phyloP scores from a whole-genome alignment of 805 yeast species.

The Blastobotrys chiropterorum region DNA sequence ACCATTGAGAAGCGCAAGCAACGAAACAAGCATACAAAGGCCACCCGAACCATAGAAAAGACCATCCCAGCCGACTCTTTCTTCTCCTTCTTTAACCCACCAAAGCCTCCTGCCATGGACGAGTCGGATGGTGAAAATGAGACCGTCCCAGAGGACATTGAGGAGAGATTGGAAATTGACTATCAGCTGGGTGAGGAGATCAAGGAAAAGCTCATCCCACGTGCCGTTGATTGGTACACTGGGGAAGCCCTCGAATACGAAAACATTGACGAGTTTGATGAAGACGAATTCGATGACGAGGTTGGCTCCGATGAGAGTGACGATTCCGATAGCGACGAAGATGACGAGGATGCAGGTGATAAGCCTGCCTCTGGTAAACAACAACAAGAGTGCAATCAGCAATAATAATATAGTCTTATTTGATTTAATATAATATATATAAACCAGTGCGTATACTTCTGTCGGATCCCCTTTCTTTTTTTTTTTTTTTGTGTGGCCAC shows the following conservation, averaged over 20 bases:
- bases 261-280: constrained; percentile 50
- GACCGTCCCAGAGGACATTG: constrained; percentile 67
- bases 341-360: constrained; percentile 39
- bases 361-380: constrained; percentile 42
- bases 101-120: constrained; percentile 57
- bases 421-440: neutral
- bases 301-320: constrained; percentile 57
- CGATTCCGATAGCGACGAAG: constrained; percentile 56
- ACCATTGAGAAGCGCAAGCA: constrained; percentile 91
- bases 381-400: constrained; percentile 56
- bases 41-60: constrained; percentile 92
- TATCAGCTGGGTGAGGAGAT: constrained; percentile 94
- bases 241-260: constrained; percentile 89
- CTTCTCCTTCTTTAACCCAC: constrained; percentile 94
- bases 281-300: constrained; percentile 55
- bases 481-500: neutral
- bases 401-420: constrained; percentile 18
- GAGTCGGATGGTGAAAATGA: constrained; percentile 47
- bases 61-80: constrained; percentile 91
- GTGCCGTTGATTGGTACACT: constrained; percentile 98
- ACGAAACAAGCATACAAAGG: constrained; percentile 92
- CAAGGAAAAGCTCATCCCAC: constrained; percentile 90
- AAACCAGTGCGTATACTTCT: no score
- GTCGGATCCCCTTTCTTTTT: no score
- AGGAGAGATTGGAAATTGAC: constrained; percentile 80